Base-by-base conservation (phyloP, 2,329 filamentous ascomycete genomes). In the Hansfordia pulvinata region DNA sequence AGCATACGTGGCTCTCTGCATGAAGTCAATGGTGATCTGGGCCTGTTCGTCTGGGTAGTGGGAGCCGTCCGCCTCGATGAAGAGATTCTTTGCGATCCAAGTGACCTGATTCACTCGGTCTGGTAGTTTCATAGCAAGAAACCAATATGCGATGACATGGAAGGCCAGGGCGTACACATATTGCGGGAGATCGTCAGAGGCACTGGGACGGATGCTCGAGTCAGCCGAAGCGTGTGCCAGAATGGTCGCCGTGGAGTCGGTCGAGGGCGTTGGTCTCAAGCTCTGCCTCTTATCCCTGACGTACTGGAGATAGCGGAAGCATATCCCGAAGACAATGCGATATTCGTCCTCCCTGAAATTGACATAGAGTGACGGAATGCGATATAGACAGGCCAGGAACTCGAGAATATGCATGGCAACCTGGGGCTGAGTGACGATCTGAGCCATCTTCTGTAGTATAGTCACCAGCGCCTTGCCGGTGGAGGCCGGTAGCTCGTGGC, bases 81-180 rank as follows among this genome's bases (percentile, higher is more conserved):
- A 86, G 8, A 98, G 64, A 36, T 84, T 84, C 43, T 78, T 84
- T 8, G 81, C 78, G 36, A 98, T 93, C 82, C 84, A 93, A 16
- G 75, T 74, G 27, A 94, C 85, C 37, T 93, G 77, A 34, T 73
- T 82, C 18, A 77, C 71, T 26, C 90, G 76, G 46, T 94, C 85
- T 19, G 77, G 71, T 27, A 93, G 65, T 43, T 84, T 88, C 40
- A 98, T 52, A 1, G 85, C 81, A 39, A 98, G 64, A 47, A 96
- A 98, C 90, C 90, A 98, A 47, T 93, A 94, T 2, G 85, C 79
- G 37, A 98, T 86, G 40, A 93, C 84, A 47, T 96, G 86, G 47
- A 93, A 93, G 7, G 88, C 88, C 27, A 96, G 60, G 2, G 85
- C 81, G 49, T 92, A 90, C 15, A 98, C 83, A 47, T 98, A 98